Evolutionary conservation across 495 filamentous ascomycete species (phyloP).

Genomic region (Hypoxylon rickii): DNA sequence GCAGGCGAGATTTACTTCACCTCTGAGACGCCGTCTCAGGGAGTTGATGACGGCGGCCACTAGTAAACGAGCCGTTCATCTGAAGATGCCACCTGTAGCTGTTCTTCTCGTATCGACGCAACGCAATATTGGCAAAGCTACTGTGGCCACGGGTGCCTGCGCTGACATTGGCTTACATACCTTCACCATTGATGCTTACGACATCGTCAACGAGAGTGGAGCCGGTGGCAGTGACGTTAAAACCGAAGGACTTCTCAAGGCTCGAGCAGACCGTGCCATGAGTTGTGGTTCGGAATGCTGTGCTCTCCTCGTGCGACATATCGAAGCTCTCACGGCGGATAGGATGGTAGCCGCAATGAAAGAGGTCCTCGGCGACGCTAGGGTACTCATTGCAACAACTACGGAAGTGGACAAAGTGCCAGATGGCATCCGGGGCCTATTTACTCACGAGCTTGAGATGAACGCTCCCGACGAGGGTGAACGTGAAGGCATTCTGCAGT

Average conservation of each 20-base stretch:
- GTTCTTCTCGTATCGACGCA: slow-evolving; percentile 89
- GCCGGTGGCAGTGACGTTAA: slow-evolving; percentile 88
- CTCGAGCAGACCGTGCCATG: slow-evolving; percentile 84
- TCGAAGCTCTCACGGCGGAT: slow-evolving; percentile 89
- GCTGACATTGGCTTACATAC: slow-evolving; percentile 88
- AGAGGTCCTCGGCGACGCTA: slow-evolving; percentile 70
- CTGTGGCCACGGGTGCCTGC: slow-evolving; percentile 73
- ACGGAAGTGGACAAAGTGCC: slow-evolving; percentile 93
- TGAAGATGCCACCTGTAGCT: slow-evolving; percentile 84
- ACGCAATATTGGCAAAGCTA: slow-evolving; percentile 86
- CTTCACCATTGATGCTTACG: slow-evolving; percentile 89
- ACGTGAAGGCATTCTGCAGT: slow-evolving; percentile 80
- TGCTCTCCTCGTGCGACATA: slow-evolving; percentile 80
- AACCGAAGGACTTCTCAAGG: slow-evolving; percentile 85
- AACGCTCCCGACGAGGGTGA: slow-evolving; percentile 90
- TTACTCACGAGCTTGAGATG: slow-evolving; percentile 96
- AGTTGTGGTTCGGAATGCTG: slow-evolving; percentile 83
- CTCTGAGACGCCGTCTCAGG: slow-evolving; percentile 74
- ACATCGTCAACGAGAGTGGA: slow-evolving; percentile 87
- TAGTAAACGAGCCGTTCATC: slow-evolving; percentile 80
- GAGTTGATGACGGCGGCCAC: slow-evolving; percentile 89
- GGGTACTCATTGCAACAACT: slow-evolving; percentile 89
- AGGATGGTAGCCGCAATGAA: slow-evolving; percentile 82
- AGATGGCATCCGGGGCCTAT: slow-evolving; percentile 84
- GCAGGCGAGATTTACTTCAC: slow-evolving; percentile 57